A percentile compares a stretch with the other conserved stretches of the same genome.
These are phyloP conservation scores for Conidiobolus incongruus DNA, from an alignment of 371 early-diverging fungal species.

Conservation along the genomic window DNA sequence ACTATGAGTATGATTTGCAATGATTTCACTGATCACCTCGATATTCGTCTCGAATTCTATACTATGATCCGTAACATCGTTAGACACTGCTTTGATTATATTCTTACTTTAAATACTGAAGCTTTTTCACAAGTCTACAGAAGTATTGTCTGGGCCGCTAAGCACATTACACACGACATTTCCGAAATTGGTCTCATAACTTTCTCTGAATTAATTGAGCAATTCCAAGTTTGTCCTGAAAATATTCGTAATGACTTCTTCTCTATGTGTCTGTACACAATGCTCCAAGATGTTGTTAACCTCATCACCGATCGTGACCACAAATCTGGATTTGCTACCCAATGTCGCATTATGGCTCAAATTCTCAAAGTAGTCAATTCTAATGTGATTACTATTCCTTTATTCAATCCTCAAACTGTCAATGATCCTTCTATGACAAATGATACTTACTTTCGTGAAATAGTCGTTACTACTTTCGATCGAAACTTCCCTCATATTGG, in stretches of 20 bases:
- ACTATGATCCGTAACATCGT: conserved; percentile 72
- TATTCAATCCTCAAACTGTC: conserved; percentile 46
- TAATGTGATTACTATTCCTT: conserved; percentile 55
- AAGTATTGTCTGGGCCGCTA: conserved; percentile 86
- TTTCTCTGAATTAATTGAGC: conserved; percentile 62
- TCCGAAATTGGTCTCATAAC: conserved; percentile 76
- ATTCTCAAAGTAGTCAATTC: conserved; percentile 70
- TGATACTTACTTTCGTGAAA: conserved; percentile 48
- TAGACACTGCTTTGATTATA: conserved; percentile 68
- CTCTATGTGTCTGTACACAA: conserved; percentile 63
- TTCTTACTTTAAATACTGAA: conserved; percentile 51
- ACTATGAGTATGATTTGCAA: conserved; percentile 96
- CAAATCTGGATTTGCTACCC: conserved; percentile 82
- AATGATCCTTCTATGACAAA: conserved; percentile 54
- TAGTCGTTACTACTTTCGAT: conserved; percentile 51
- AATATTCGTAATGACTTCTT: conserved; percentile 69
- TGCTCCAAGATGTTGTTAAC: conserved; percentile 87
- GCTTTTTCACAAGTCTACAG: conserved; percentile 79
- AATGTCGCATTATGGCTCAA: conserved; percentile 67
- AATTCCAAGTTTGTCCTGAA: conserved; percentile 44
- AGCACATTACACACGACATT: conserved; percentile 95
- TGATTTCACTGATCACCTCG: conserved; percentile 91
- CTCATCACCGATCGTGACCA: conserved; percentile 92
- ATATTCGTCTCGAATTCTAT: conserved; percentile 87
- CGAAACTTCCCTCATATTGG: conserved; percentile 71